A percentile compares a stretch with the other conserved stretches of the same genome.
Conservation (phyloP, 2,329 filamentous ascomycete genomes). For the Plenodomus biglobosus region DNA sequence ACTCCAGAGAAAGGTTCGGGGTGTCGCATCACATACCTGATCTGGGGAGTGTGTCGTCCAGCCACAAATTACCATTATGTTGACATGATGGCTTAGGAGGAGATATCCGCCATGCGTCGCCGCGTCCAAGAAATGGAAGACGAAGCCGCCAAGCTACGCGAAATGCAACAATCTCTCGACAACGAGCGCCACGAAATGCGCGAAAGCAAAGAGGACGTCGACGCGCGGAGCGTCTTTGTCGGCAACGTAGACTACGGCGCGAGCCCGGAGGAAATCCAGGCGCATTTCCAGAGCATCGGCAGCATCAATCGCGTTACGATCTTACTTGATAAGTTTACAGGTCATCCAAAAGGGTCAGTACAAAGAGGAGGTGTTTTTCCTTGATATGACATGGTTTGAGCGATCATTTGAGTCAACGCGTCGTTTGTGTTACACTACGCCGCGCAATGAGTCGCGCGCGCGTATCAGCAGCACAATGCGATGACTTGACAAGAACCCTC, state of each 20-base stretch:
- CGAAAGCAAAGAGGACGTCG: constrained; percentile 94
- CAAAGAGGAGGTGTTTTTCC: constrained; percentile 44
- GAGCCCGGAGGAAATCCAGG: constrained; percentile 96
- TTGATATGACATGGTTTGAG: neutral
- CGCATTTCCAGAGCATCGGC: constrained; percentile 95
- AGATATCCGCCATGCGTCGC: constrained; percentile 56
- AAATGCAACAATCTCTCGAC: constrained; percentile 67
- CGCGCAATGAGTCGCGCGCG: constrained; percentile 7
- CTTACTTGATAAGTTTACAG: constrained; percentile 95
- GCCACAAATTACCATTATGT: neutral
- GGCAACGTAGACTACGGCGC: constrained; percentile 98
- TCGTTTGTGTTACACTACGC: neutral
- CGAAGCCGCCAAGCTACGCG: constrained; percentile 58
- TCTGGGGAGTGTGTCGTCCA: too few relatives aligned
- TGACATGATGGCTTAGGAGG: constrained; percentile 32
- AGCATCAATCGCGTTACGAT: constrained; percentile 98
- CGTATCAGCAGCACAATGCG: too few relatives aligned
- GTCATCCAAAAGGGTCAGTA: constrained; percentile 96
- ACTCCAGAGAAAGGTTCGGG: neutral
- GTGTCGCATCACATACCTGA: too few relatives aligned
- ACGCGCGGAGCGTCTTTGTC: constrained; percentile 94
- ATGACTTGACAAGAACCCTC: too few relatives aligned
- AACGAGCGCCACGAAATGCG: constrained; percentile 78
- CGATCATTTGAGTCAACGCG: neutral
- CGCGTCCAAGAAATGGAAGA: constrained; percentile 60